Conservation (phyloP, 257 asterid genomes). For the Solanum bulbocastanum region DNA sequence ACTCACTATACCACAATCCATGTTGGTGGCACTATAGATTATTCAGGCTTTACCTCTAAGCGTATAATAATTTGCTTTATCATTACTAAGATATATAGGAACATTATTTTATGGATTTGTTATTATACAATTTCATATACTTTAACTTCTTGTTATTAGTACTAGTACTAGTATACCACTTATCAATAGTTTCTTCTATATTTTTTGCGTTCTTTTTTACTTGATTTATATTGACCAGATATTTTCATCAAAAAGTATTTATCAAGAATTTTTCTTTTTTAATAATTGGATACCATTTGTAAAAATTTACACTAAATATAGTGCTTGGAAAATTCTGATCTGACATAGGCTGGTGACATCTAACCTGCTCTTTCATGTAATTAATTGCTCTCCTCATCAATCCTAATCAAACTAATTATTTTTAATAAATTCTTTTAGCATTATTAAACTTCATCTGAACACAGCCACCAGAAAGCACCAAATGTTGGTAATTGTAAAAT, state of each 20-base stretch:
- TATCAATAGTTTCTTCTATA: neutral
- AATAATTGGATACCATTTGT: neutral
- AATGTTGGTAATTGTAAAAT: neutral
- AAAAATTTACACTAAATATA: neutral
- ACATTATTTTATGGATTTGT: neutral
- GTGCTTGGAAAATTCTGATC: neutral
- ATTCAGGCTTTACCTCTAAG: neutral
- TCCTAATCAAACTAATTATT: neutral
- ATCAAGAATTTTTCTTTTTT: neutral
- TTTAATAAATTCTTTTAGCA: neutral
- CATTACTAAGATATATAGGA: neutral
- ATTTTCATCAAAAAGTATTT: neutral
- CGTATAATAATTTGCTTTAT: neutral
- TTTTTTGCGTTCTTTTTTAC: neutral
- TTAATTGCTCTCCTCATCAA: neutral
- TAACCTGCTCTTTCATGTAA: neutral
- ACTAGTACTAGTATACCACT: neutral
- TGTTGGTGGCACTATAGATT: neutral
- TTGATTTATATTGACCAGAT: neutral
- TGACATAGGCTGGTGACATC: neutral
- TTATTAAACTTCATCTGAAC: neutral
- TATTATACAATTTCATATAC: neutral
- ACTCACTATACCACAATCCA: too few species aligned
- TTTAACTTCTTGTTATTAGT: neutral
- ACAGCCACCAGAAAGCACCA: neutral